Base-by-base conservation (phyloP, 2,329 filamentous ascomycete species). In the Ophiosphaerella herpotricha region DNA sequence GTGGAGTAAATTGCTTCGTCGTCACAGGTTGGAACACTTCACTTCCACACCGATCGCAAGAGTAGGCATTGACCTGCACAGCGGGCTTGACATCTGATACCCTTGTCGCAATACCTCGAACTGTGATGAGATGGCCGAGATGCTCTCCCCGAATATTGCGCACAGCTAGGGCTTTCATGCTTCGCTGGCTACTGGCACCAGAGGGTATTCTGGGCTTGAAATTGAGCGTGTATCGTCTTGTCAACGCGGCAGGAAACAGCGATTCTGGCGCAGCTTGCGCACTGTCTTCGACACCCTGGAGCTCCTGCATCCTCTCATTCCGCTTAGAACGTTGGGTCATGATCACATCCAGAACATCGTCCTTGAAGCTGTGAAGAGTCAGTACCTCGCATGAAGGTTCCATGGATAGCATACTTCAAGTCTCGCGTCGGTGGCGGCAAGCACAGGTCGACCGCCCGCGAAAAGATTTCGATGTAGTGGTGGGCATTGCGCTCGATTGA, bases 21-120 rank as follows among this genome's bases (percentile, higher is more conserved):
- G 85, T 90, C 64, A 99, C 84, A 3, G 95, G 93, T 76, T 99
- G 94, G 82, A 97, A 99, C 67, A 99, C 93, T 75, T 99, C 94
- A 71, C 89, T 92, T 50, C 94, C 94, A 68, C 94, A 99, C 54
- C 91, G 87, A 74, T 99, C 94, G 76, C 94, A 99, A 45, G 92
- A 94, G 75, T 99, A 99, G 33, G 94, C 94, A 73, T 96, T 97
- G 68, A 99, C 95, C 70, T 93, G 89, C n/a, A 97, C 90, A 9
- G 94, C 86, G 33, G 94, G 94, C 80, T 99, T 99, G 64, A 99
- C 94, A 69, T 99, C 94, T 2, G 94, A 97, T 1, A 97, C 94
- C 68, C 94, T 84, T 1, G 94, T 99, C 2, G 92, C 87, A 57
- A 99, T 99, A 57, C 92, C 93, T 50, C 94, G 87, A 41, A 99